These are phyloP conservation scores for Breviolum minutum DNA, from an alignment of 73 alveolate species.

Conservation along the genomic window DNA sequence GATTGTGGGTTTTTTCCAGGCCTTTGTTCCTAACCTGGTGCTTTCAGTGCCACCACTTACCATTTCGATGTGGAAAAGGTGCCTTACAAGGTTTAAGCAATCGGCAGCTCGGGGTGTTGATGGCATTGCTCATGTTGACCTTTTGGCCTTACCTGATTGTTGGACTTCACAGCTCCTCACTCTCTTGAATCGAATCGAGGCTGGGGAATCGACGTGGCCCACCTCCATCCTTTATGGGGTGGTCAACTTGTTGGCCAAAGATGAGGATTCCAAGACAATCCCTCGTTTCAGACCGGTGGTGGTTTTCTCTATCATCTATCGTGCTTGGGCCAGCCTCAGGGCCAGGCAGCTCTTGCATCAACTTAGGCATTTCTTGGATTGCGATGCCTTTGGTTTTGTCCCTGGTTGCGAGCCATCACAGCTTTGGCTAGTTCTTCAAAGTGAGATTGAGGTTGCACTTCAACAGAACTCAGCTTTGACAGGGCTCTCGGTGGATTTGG, in stretches of 20 bases:
- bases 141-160: neutral
- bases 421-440: neutral
- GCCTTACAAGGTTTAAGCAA: neutral
- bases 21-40: neutral
- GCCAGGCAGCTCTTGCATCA: neutral
- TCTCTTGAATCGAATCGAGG: neutral
- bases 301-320: neutral
- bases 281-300: neutral
- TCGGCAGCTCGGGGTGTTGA: neutral
- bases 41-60: neutral
- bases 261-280: neutral
- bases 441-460: neutral
- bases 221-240: neutral
- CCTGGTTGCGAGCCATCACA: slow-evolving; percentile 9
- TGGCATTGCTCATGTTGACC: neutral
- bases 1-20: neutral
- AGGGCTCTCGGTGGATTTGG: neutral
- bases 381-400: neutral
- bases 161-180: neutral
- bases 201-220: neutral
- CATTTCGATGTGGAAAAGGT: neutral
- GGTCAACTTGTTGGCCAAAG: neutral
- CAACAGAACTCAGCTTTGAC: neutral
- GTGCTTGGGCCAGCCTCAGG: neutral
- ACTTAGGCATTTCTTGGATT: too few species aligned